Conservation (phyloP, 306 rosid species). For the Rosa chinensis region DNA sequence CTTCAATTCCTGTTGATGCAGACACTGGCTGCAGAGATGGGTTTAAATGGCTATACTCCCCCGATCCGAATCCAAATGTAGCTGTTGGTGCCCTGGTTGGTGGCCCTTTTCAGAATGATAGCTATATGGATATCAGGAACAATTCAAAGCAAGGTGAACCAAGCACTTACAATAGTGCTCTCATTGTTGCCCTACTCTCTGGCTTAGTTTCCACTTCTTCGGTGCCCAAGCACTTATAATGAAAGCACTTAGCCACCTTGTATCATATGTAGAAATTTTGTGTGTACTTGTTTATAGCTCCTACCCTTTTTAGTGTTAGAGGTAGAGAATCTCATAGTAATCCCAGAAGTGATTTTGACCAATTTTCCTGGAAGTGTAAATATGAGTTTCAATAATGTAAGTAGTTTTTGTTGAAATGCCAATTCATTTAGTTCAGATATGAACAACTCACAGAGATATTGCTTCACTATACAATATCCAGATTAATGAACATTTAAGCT, state of each 20-base stretch:
- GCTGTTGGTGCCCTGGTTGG: constrained; percentile 73
- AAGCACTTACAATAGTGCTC: constrained; percentile 58
- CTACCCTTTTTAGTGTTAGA: not conserved
- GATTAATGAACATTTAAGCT: not conserved
- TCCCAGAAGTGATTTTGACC: not conserved
- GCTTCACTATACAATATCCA: not conserved
- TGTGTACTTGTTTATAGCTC: not conserved
- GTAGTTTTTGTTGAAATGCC: not conserved
- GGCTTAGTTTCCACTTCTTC: constrained; percentile 57
- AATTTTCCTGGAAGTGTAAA: not conserved
- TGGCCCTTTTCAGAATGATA: constrained; percentile 65
- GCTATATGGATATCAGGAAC: constrained; percentile 49
- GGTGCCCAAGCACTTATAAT: constrained; percentile 28
- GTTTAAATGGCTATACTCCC: constrained; percentile 53
- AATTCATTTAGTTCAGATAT: not conserved
- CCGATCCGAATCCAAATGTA: constrained; percentile 51
- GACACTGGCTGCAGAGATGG: constrained; percentile 56
- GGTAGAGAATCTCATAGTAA: not conserved
- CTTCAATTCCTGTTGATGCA: constrained; percentile 63
- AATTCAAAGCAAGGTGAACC: constrained; percentile 71
- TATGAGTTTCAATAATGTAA: not conserved
- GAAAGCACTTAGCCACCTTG: constrained; percentile 5
- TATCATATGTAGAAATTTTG: constrained; percentile 20
- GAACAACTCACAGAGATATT: not conserved
- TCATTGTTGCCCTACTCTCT: constrained; percentile 61